Base-by-base conservation (phyloP, 169 alveolate species). In the Plasmodium berghei region DNA sequence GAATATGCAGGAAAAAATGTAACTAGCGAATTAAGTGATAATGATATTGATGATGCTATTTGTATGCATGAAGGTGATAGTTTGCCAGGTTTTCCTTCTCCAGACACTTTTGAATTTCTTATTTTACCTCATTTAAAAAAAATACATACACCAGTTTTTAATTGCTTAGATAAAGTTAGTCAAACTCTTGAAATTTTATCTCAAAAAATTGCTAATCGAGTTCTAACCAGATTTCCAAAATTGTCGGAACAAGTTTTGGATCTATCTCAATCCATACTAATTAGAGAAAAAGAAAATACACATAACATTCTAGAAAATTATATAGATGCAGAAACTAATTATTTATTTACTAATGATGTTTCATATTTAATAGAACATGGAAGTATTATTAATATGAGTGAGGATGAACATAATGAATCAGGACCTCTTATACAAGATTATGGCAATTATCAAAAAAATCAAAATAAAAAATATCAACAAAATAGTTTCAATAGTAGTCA, bases 61-160 rank as follows among this genome's bases (percentile, higher is more conserved):
- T 93, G 97, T 73, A 90, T 97, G 87, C 99, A 98, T 88, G 99
- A 98, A 90, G 99, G 99, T 9, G 99, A 98, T 92, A 95, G 98
- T 45, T 96, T 98, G 86, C 99, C 99, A 6, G 99, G 99, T n/a
- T 98, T 98, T 89, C 99, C 99, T 0, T 96, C 99, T 45, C 98
- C 99, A 2, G 99, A 98, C 93, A 98, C 98, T 22, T 98, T 98
- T 93, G 98, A 97, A 48, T 98, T 95, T 91, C 93, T 98, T 55
- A 97, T 98, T 42, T 93, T 97, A 18, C 99, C 99, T 5, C 98
- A 98, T 87, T 94, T 98, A 64, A 97, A 97, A 86, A 96, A 94
- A 83, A 93, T 99, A 4, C 75, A 86, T 22, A 92, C 95, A 16
- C 93, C 95, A 12, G 88, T 90, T 24, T 61, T 91, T 26, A 88